These are phyloP conservation scores for Paraphaeosphaeria minitans DNA, from an alignment of 2,329 filamentous ascomycete species.

Conservation along the genomic window DNA sequence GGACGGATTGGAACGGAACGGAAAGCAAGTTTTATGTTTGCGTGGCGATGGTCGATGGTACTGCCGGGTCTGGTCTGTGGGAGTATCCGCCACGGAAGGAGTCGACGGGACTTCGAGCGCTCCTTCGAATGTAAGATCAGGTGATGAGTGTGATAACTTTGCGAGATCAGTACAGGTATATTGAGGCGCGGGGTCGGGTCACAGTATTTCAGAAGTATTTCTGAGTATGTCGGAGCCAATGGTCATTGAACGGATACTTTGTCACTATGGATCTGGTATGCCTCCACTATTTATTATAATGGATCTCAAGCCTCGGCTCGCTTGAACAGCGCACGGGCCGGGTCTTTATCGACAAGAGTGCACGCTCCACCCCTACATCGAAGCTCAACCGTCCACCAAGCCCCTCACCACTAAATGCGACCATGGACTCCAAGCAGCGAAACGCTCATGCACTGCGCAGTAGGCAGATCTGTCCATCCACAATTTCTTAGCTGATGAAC, in stretches of 20 bases:
- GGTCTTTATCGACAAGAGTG: conserved; percentile 4
- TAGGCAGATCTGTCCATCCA: conserved; percentile 18
- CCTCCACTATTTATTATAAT: neutral
- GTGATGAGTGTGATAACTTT: neutral
- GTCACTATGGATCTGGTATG: no score
- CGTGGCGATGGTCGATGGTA: neutral
- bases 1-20: neutral
- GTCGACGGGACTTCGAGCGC: neutral
- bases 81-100: neutral
- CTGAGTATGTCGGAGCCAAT: no score
- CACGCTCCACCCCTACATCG: neutral
- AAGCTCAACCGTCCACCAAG: neutral
- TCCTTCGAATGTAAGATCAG: neutral
- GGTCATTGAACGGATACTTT: neutral
- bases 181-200: no score
- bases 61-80: neutral
- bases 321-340: conserved; percentile 4
- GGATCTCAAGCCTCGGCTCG: neutral
- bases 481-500: neutral
- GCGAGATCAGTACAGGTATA: no score
- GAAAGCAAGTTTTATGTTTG: neutral
- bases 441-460: conserved; percentile 49
- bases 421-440: conserved; percentile 50
- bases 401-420: neutral
- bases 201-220: no score